These are phyloP conservation scores for Sclerotinia glacialis DNA, from an alignment of 2,329 filamentous ascomycete species.

Conservation along the genomic window DNA sequence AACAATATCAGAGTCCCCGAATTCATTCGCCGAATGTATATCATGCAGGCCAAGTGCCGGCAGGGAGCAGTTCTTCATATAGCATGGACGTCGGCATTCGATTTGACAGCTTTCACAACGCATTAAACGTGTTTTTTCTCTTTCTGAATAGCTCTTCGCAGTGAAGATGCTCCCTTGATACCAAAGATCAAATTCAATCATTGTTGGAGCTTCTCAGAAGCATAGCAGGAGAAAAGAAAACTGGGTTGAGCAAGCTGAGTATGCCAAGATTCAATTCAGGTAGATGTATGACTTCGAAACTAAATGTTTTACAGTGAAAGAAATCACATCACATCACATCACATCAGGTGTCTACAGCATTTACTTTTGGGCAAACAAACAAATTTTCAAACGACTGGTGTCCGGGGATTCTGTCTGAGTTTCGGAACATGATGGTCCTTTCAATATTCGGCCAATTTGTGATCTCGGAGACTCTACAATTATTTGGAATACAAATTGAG, in stretches of 20 bases:
- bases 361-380: neutral
- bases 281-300: constrained; percentile 2
- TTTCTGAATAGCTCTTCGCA: neutral
- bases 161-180: neutral
- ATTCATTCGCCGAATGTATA: constrained; percentile 6
- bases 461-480: neutral
- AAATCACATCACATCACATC: neutral
- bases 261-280: neutral
- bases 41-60: constrained; percentile 5
- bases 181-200: neutral
- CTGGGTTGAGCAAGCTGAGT: constrained; percentile 2
- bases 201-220: neutral
- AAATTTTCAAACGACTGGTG: neutral
- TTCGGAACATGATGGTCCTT: neutral
- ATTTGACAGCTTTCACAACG: neutral
- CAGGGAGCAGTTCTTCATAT: constrained; percentile 11
- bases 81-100: constrained; percentile 9
- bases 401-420: neutral
- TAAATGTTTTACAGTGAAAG: constrained; percentile 12
- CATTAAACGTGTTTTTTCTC: neutral
- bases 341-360: neutral
- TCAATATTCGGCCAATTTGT: neutral
- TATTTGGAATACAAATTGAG: neutral
- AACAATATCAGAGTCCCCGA: constrained; percentile 9
- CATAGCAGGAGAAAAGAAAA: neutral